A percentile compares a stretch with the other conserved stretches of the same genome.
Conservation (phyloP, 2,329 filamentous ascomycete genomes). For the Aspergillus sergii region DNA sequence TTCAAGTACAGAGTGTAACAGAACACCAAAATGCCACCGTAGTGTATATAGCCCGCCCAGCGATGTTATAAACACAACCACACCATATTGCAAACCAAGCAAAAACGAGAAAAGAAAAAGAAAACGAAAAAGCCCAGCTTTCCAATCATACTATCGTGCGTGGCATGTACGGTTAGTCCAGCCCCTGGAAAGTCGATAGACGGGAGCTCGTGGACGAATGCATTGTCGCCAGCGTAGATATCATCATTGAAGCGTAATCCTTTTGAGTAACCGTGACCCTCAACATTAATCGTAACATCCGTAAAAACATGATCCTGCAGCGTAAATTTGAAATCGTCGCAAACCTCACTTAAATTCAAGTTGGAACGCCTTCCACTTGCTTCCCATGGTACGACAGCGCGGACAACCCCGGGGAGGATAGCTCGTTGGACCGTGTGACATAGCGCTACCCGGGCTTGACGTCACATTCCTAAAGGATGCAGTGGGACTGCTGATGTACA, state of each 20-base stretch:
- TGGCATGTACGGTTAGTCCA: neutral
- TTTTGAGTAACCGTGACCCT: slow-evolving; percentile 23
- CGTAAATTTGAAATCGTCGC: neutral
- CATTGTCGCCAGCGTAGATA: slow-evolving; percentile 12
- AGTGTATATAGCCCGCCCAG: slow-evolving; percentile 25
- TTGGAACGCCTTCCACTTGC: slow-evolving; percentile 53
- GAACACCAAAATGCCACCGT: slow-evolving; percentile 22
- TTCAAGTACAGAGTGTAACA: slow-evolving; percentile 7
- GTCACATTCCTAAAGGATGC: slow-evolving; percentile 40
- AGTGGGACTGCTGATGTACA: slow-evolving; percentile 48
- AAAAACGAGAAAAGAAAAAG: slow-evolving; percentile 5
- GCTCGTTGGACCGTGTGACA: slow-evolving; percentile 38
- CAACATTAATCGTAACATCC: slow-evolving; percentile 34
- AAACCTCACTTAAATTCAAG: slow-evolving; percentile 48
- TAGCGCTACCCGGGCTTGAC: slow-evolving; percentile 33
- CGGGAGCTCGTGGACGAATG: neutral
- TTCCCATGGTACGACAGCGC: slow-evolving; percentile 47
- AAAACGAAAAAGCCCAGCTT: slow-evolving; percentile 31
- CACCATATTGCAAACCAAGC: slow-evolving; percentile 10
- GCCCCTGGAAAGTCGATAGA: neutral
- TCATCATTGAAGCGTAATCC: slow-evolving; percentile 26
- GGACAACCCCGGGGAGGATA: slow-evolving; percentile 48
- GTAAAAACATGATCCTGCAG: slow-evolving; percentile 25
- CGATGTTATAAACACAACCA: slow-evolving; percentile 13
- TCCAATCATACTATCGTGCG: slow-evolving; percentile 16